A percentile compares a stretch with the other conserved stretches of the same genome.
These are phyloP conservation scores for Asterophora lycoperdoides DNA, from an alignment of 768 basidiomycete species.

Conservation along the genomic window DNA sequence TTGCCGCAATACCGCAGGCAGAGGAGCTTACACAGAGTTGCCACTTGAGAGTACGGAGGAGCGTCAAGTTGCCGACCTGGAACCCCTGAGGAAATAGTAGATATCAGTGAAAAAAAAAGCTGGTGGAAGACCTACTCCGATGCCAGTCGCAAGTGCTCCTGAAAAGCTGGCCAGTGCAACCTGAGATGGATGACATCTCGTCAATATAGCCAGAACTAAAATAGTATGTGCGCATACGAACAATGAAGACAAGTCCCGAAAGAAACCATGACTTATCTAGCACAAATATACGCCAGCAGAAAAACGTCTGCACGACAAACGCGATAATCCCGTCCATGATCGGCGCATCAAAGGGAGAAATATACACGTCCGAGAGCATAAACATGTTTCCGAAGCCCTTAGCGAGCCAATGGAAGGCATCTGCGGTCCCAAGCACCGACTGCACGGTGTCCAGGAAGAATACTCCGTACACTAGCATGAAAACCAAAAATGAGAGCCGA, in stretches of 20 bases:
- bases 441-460: conserved; percentile 26
- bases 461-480: conserved; percentile 20
- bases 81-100: not conserved
- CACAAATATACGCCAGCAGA: conserved; percentile 4
- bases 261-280: not conserved
- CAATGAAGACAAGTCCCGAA: not conserved
- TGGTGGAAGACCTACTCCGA: conserved; percentile 1
- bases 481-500: not conserved
- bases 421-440: conserved; percentile 23
- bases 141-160: conserved; percentile 10
- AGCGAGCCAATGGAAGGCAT: conserved; percentile 25
- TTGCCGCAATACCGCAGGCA: too few species aligned
- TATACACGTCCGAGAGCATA: conserved; percentile 19
- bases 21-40: conserved; percentile 10
- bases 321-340: conserved; percentile 6
- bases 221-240: not conserved
- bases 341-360: conserved; percentile 5
- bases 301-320: conserved; percentile 3
- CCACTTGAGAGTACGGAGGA: conserved; percentile 9
- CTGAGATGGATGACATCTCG: not conserved
- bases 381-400: conserved; percentile 22
- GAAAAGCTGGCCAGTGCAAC: conserved; percentile 4
- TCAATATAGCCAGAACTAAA: not conserved
- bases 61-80: conserved; percentile 1
- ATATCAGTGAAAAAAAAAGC: not conserved